These are phyloP conservation scores for Ogataea saltuana DNA, from an alignment of 805 yeast species.

Conservation along the genomic window DNA sequence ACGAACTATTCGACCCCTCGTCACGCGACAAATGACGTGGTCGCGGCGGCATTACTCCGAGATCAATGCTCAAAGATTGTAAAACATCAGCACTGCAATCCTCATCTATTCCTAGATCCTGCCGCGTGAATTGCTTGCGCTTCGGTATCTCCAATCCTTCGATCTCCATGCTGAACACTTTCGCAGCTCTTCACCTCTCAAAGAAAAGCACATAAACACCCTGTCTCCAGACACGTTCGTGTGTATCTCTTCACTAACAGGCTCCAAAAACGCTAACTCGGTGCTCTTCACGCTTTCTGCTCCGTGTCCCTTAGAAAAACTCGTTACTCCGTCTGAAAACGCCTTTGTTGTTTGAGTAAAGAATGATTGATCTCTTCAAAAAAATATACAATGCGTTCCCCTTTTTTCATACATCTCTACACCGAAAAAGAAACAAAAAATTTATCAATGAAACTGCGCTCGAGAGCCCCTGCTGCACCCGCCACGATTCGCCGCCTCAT, in stretches of 20 bases:
- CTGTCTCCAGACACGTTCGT: slow-evolving; percentile 1
- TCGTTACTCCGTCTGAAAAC: neutral
- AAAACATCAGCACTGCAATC: slow-evolving; percentile 25
- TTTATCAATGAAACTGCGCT: neutral
- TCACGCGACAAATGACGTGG: slow-evolving; percentile 13
- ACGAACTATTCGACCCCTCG: slow-evolving; percentile 25
- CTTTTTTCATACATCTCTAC: slow-evolving; percentile 5
- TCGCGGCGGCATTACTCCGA: slow-evolving; percentile 15
- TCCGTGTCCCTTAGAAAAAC: neutral
- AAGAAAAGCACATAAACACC: neutral
- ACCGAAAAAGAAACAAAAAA: neutral
- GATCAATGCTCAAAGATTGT: slow-evolving; percentile 17
- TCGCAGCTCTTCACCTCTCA: neutral
- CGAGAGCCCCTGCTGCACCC: neutral
- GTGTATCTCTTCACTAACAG: neutral
- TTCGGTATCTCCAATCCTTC: slow-evolving; percentile 8
- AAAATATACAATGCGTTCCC: slow-evolving; percentile 4
- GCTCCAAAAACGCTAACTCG: neutral
- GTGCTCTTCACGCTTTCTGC: neutral
- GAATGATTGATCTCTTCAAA: slow-evolving; percentile 9
- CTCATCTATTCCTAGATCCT: slow-evolving; percentile 25
- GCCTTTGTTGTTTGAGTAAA: slow-evolving; percentile 4
- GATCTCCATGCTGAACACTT: slow-evolving; percentile 2
- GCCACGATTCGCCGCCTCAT: no score
- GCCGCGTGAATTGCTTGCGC: slow-evolving; percentile 24